These are phyloP conservation scores for Leccinum imitatum DNA, from an alignment of 768 basidiomycete genomes.

Conservation along the genomic window DNA sequence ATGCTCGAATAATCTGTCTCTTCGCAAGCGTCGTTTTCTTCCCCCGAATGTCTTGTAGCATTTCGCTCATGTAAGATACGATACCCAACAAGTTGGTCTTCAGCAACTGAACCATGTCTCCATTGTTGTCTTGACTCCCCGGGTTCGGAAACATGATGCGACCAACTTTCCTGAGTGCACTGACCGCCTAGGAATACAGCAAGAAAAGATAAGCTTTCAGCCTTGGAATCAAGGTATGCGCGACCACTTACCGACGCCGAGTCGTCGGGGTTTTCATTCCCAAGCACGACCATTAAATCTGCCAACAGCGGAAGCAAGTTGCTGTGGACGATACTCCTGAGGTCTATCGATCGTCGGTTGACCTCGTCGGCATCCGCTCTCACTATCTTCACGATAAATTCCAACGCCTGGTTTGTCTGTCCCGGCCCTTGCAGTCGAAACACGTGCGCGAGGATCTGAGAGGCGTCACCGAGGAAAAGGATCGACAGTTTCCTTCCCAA, in stretches of 20 bases:
- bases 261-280: constrained; percentile 55
- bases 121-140: constrained; percentile 28
- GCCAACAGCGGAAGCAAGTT: constrained; percentile 69
- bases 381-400: constrained; percentile 64
- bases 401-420: constrained; percentile 57
- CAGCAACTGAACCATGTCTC: constrained; percentile 58
- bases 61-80: constrained; percentile 81
- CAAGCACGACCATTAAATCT: constrained; percentile 74
- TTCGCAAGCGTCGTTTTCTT: constrained; percentile 71
- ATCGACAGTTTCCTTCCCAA: constrained; percentile 44
- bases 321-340: constrained; percentile 59
- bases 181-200: constrained; percentile 46
- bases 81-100: constrained; percentile 80
- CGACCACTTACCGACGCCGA: constrained; percentile 50
- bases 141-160: constrained; percentile 29
- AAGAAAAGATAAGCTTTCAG: constrained; percentile 30
- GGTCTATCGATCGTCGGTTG: constrained; percentile 36
- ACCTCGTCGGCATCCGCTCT: constrained; percentile 39
- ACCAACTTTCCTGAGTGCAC: constrained; percentile 47
- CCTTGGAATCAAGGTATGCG: constrained; percentile 17
- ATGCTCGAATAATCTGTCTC: constrained; percentile 72
- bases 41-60: constrained; percentile 80
- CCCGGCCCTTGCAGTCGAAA: constrained; percentile 57
- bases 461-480: constrained; percentile 56
- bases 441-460: constrained; percentile 63